Evolutionary conservation across 2,329 filamentous ascomycete species (phyloP).

Genomic region (Colletotrichum magnum): DNA sequence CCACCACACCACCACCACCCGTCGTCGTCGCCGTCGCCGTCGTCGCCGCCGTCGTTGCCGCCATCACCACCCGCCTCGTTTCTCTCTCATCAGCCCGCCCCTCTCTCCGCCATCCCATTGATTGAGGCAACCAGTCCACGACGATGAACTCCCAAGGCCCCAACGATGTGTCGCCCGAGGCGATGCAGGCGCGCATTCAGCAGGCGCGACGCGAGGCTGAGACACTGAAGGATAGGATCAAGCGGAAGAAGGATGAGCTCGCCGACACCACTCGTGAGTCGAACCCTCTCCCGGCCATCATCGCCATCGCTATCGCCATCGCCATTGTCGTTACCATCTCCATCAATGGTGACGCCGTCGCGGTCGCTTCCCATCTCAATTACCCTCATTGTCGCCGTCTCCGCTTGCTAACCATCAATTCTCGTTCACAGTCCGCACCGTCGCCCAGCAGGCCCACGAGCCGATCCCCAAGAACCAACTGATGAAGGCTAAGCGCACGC

Average conservation of each 20-base stretch:
- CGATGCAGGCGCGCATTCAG: slow-evolving; percentile 94
- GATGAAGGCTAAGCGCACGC: slow-evolving; percentile 97
- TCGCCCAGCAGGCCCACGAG: slow-evolving; percentile 93
- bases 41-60: slow-evolving; percentile 14
- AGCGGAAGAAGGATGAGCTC: slow-evolving; percentile 99
- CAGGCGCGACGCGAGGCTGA: slow-evolving; percentile 97
- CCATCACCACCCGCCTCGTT: slow-evolving; percentile 10
- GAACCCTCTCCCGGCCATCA: slow-evolving; percentile 23
- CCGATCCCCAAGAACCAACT: slow-evolving; percentile 89
- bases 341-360: slow-evolving; percentile 17
- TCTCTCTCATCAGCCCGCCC: slow-evolving; percentile 17
- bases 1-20: slow-evolving; percentile 32
- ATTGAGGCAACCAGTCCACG: slow-evolving; percentile 32
- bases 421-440: slow-evolving; percentile 80
- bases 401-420: slow-evolving; percentile 43
- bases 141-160: slow-evolving; percentile 71
- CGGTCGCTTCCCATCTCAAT: slow-evolving; percentile 30
- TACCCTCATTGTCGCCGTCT: slow-evolving; percentile 16
- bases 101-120: slow-evolving; percentile 37
- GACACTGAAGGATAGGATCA: slow-evolving; percentile 97
- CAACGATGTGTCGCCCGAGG: slow-evolving; percentile 77
- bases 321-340: slow-evolving; percentile 12
- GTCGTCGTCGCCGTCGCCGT: slow-evolving; percentile 14
- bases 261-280: slow-evolving; percentile 96
- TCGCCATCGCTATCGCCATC: background rate